Percentiles rank a stretch among this genome's conserved stretches.
Conservation (phyloP, 2,329 filamentous ascomycete genomes). For the Fusarium chaquense region DNA sequence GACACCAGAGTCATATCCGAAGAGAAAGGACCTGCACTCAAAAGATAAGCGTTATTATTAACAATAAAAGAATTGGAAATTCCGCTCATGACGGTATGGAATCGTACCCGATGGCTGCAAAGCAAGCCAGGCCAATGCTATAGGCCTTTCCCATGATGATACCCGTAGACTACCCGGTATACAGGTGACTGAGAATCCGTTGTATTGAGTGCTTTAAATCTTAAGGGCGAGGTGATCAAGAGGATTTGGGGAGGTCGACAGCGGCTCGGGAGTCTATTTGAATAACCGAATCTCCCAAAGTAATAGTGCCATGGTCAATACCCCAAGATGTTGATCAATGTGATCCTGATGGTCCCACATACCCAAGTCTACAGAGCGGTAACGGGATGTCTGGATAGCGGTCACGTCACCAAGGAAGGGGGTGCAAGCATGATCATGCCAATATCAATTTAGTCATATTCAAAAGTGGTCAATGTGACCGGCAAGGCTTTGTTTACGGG, state of each 20-base stretch:
- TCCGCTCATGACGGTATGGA: neutral
- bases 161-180: neutral
- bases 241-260: neutral
- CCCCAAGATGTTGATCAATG: slow-evolving; percentile 10
- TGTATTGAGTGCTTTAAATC: neutral
- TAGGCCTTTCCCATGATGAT: slow-evolving; percentile 55
- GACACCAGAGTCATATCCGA: slow-evolving; percentile 56
- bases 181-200: neutral
- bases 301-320: slow-evolving; percentile 6
- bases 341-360: slow-evolving; percentile 18
- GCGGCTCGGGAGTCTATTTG: slow-evolving; percentile 35
- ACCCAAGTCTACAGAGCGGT: slow-evolving; percentile 6
- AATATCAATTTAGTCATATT: slow-evolving; percentile 7
- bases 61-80: too few species aligned
- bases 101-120: slow-evolving; percentile 56
- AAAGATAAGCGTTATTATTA: slow-evolving; percentile 1
- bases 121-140: slow-evolving; percentile 54
- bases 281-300: slow-evolving; percentile 18
- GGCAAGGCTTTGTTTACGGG: slow-evolving; percentile 15
- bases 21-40: slow-evolving; percentile 55
- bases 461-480: slow-evolving; percentile 18
- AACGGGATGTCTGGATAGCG: slow-evolving; percentile 31
- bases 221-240: neutral
- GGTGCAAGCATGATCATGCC: slow-evolving; percentile 21
- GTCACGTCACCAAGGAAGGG: slow-evolving; percentile 26